Evolutionary conservation across 2,329 filamentous ascomycete species (phyloP), one percentile per base, ranked within the genome.

Genomic region (Fonsecaea multimorphosa): DNA sequence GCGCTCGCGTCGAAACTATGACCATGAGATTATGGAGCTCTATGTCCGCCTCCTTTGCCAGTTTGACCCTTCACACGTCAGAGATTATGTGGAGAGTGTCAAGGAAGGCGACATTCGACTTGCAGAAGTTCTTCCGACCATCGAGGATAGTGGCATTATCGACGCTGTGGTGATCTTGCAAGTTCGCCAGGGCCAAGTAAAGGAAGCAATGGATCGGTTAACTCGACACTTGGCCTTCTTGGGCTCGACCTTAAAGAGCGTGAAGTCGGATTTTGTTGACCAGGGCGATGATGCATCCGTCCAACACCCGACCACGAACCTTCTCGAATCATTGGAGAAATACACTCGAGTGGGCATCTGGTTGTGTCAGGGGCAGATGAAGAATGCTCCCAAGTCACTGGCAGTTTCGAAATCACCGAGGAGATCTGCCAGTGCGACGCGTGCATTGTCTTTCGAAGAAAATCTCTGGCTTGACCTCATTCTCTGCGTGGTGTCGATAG

Each of bases 331-430:
- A 0, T 80, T 99, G 19, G 89, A 96, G 67, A 97, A 96, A 76
- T 98, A 97, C 78, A 88, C 90, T 1, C 89, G 93, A 69, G 92
- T 99, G 1, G 95, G 96, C 14, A 94, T 96, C 58, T 99, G 95
- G 95, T 82, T 99, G 12, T 98, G 95, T 72, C 92, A 96, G 77
- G 88, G 90, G 1, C 92, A 97, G 75, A 91, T 90, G 73, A 51
- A 74, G 70, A 63, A 74, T 70, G 71, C 78, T 72, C 72, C 77
- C 68, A 72, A 78, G 71, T 60, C 77, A 64, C 63, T 74, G 62
- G 66, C 73, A 71, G 68, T 62, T 63, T 66, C 51, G 78, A 79
- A 65, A 44, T 72, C 70, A 72, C 75, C 60, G 81, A 77, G 69
- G 76, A 78, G 22, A 78, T 85, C 3, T 78, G 86, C 57, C 81